Conservation (phyloP, 441 rosid genomes). For the Flueggea neowawraea region DNA sequence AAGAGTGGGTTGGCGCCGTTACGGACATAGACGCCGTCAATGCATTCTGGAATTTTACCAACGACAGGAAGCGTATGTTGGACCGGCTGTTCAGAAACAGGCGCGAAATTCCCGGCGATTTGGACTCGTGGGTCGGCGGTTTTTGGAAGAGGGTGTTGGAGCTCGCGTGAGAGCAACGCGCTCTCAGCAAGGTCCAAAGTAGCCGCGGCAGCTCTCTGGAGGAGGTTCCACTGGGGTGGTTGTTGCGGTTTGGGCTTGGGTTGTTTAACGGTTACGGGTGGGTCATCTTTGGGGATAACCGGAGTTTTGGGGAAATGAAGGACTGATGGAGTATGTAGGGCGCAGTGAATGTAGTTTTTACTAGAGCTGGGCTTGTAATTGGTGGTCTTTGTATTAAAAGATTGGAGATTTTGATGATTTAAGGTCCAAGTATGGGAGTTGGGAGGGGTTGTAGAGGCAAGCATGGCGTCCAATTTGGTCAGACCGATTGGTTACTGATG, state of each 20-base stretch:
- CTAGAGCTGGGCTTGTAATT: slow-evolving; percentile 18
- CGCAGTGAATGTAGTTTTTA: slow-evolving; percentile 22
- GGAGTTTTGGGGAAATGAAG: slow-evolving; percentile 36
- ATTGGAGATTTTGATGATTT: no score
- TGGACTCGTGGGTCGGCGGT: slow-evolving; percentile 72
- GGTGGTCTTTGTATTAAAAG: neutral
- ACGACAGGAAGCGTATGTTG: slow-evolving; percentile 32
- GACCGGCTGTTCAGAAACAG: slow-evolving; percentile 64
- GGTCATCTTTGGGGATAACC: slow-evolving; percentile 11
- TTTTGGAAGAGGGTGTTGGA: slow-evolving; percentile 46
- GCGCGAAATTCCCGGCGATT: slow-evolving; percentile 68
- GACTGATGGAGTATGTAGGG: slow-evolving; percentile 42
- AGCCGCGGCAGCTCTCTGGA: slow-evolving; percentile 54
- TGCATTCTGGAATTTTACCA: slow-evolving; percentile 63
- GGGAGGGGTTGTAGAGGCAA: no score
- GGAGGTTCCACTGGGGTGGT: slow-evolving; percentile 35
- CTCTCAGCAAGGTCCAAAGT: slow-evolving; percentile 54
- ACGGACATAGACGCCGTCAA: slow-evolving; percentile 64
- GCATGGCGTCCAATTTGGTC: no score
- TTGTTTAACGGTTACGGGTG: slow-evolving; percentile 7
- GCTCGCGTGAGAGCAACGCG: slow-evolving; percentile 51
- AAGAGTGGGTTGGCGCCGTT: slow-evolving; percentile 81
- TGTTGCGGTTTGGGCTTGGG: neutral
- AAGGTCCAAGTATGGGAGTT: no score
- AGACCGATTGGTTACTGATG: no score